phyloP scores from a whole-genome alignment of 495 filamentous ascomycete species.

The Lasiosphaeria hispida region DNA sequence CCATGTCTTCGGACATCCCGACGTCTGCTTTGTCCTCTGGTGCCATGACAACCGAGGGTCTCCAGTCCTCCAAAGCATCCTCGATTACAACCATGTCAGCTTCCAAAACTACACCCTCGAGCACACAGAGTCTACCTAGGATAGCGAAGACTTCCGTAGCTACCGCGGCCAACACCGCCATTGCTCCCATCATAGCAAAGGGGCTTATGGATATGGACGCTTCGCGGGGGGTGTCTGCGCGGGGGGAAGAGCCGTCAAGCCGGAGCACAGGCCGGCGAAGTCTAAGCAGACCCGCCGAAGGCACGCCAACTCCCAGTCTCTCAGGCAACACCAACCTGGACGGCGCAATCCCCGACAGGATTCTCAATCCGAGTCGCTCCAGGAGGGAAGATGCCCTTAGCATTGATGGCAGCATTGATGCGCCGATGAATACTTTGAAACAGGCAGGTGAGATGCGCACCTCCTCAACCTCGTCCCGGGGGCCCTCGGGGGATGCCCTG shows the following conservation, averaged over 20 bases:
- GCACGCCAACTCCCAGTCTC: constrained; percentile 17
- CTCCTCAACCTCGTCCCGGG: constrained; percentile 24
- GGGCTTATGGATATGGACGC: constrained; percentile 49
- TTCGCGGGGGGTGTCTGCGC: constrained; percentile 36
- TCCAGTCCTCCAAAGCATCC: constrained; percentile 54
- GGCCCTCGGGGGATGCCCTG: constrained; percentile 25
- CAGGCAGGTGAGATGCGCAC: constrained; percentile 32
- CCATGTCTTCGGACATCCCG: constrained; percentile 35
- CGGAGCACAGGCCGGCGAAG: constrained; percentile 32
- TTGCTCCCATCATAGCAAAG: constrained; percentile 58
- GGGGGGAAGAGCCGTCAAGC: constrained; percentile 35
- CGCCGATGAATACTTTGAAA: constrained; percentile 41
- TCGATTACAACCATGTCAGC: constrained; percentile 53
- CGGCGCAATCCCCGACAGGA: constrained; percentile 37
- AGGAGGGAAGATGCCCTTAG: constrained; percentile 41
- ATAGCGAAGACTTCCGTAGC: constrained; percentile 40
- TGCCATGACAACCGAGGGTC: constrained; percentile 32
- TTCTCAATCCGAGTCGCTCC: constrained; percentile 28
- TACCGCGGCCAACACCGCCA: constrained; percentile 24
- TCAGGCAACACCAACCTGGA: constrained; percentile 37
- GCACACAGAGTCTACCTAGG: constrained; percentile 46
- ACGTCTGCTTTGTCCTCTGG: constrained; percentile 37
- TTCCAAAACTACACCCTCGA: constrained; percentile 53
- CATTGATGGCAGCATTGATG: constrained; percentile 41
- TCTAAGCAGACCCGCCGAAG: constrained; percentile 36